phyloP scores from a whole-genome alignment of 2,329 filamentous ascomycete species.

The Botrytis aclada region DNA sequence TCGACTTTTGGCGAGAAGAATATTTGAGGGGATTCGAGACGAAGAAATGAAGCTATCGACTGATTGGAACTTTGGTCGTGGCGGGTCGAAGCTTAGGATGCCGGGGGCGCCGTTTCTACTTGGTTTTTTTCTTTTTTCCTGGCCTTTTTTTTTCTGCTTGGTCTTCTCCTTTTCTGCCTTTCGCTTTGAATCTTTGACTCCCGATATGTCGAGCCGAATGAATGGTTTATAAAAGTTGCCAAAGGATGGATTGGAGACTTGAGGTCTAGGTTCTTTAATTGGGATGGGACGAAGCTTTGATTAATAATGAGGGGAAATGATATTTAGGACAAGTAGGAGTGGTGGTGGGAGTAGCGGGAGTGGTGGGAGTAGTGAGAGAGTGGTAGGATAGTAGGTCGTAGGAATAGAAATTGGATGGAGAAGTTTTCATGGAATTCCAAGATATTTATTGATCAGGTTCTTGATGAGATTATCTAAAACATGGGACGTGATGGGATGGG shows the following conservation, averaged over 20 bases:
- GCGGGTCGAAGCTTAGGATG: neutral
- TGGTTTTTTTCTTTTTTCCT: neutral
- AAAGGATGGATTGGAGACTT: neutral
- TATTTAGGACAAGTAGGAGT: neutral
- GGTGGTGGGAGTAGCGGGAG: neutral
- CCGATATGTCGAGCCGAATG: neutral
- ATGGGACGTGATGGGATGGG: neutral
- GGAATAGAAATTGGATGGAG: neutral
- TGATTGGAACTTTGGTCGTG: neutral
- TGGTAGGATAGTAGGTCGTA: neutral
- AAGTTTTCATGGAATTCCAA: neutral
- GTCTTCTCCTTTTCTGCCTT: neutral
- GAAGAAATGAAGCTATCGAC: neutral
- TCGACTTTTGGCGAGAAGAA: neutral
- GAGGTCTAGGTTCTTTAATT: neutral
- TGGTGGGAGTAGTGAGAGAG: too few relatives aligned
- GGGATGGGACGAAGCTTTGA: neutral
- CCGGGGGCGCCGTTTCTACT: neutral
- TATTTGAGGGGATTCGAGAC: neutral
- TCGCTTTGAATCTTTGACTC: neutral
- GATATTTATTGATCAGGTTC: neutral
- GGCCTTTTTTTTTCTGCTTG: neutral
- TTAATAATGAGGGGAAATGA: neutral
- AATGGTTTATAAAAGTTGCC: neutral
- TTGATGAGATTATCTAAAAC: neutral